Base-by-base conservation (phyloP, 176 grass and related monocot genomes). In the Oryza coarctata region DNA sequence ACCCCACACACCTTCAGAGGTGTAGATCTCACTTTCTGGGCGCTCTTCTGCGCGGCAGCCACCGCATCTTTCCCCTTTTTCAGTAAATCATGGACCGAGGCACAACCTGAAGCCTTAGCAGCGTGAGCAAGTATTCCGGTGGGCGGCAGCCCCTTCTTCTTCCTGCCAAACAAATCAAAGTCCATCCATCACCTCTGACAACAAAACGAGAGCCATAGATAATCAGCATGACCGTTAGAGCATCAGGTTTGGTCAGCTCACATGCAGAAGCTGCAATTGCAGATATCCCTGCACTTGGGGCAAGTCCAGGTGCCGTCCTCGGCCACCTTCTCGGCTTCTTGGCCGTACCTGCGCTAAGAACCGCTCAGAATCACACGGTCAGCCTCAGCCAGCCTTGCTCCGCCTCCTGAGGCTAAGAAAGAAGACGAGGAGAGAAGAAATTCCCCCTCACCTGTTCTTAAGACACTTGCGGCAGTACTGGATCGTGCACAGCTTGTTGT, bases 241-340 rank as follows among this genome's bases (percentile, higher is more conserved):
- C 62, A 72, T 30, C 22, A 66, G 15, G 23, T 70, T 80, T 40
- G 29, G 18, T 78, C 10, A 58, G 50, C 89, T 84, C 44, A 98
- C 95, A 92, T 98, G 93, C 95, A 98, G 45, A 90, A 87, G 77
- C 95, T 98, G 83, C 95, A 98, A 76, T 98, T 95, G 89, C 95
- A 98, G 29, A 98, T 89, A 28, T 88, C 92, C 31, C 90, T 92
- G 80, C 95, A 98, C 80, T 93, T 98, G 61, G 95, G 95, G 72
- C 95, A 98, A 62, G 43, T 93, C 95, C 95, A 98, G 32, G 63
- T 67, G 66, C 77, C 73, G 28, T 77, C 49, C 34, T 12, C 6
- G 9, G 52, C 68, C 57, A 68, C 88, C 81, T 95, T 85, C 82
- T 98, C 87, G 25, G 85, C 92, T 23, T 84, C 67, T 82, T 98